Evolutionary conservation across 2,329 filamentous ascomycete genomes (phyloP).

Genomic region (Fusarium sp.): DNA sequence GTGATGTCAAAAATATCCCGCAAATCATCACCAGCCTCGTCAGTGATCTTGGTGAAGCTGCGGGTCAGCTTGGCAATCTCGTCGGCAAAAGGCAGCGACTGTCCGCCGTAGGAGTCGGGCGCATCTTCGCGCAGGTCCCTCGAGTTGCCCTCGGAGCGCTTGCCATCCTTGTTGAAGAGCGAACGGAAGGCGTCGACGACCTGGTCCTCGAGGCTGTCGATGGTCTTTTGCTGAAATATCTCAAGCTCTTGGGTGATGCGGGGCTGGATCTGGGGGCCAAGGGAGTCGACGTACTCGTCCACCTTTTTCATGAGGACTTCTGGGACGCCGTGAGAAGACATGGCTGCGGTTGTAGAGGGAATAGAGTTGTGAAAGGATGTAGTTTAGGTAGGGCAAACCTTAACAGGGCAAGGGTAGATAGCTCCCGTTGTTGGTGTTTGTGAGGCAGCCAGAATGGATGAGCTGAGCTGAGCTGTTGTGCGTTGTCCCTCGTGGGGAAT

Average conservation of each 20-base stretch:
- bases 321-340: constrained; percentile 54
- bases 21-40: constrained; percentile 56
- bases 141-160: constrained; percentile 23
- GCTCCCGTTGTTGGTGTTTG: neutral
- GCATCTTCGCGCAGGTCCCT: constrained; percentile 48
- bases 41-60: constrained; percentile 54
- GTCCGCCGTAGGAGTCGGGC: constrained; percentile 56
- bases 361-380: no score
- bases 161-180: constrained; percentile 54
- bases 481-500: constrained; percentile 5
- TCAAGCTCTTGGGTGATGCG: constrained; percentile 59
- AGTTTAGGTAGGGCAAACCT: neutral
- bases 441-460: neutral
- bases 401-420: neutral
- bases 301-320: constrained; percentile 58
- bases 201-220: constrained; percentile 59
- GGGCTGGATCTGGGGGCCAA: constrained; percentile 59
- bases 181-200: constrained; percentile 59
- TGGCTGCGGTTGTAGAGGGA: constrained; percentile 19
- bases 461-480: constrained; percentile 9
- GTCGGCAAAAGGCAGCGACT: constrained; percentile 59
- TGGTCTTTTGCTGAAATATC: constrained; percentile 57
- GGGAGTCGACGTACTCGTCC: constrained; percentile 60
- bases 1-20: constrained; percentile 59
- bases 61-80: constrained; percentile 57